These are phyloP conservation scores for Podospora anserina DNA, from an alignment of 495 filamentous ascomycete genomes.

Conservation along the genomic window DNA sequence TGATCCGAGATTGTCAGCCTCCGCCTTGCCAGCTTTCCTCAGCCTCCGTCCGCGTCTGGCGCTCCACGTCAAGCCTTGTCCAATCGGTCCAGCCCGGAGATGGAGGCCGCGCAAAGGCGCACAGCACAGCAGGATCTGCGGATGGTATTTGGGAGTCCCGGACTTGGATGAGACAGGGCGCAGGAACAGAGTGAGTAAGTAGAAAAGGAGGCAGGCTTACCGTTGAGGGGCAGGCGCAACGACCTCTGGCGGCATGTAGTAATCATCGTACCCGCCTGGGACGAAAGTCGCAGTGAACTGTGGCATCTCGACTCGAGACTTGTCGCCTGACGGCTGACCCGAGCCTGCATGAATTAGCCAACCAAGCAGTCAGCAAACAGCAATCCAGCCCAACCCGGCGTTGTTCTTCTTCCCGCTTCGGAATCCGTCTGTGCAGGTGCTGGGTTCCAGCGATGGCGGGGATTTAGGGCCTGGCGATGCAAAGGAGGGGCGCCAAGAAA, in stretches of 20 bases:
- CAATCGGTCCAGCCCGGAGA: slow-evolving; percentile 10
- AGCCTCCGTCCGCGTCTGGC: slow-evolving; percentile 21
- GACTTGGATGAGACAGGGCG: slow-evolving; percentile 2
- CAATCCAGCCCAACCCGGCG: slow-evolving; percentile 14
- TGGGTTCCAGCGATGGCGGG: slow-evolving; percentile 18
- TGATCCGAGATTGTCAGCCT: slow-evolving; percentile 24
- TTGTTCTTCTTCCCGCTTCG: slow-evolving; percentile 11
- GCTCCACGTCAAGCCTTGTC: slow-evolving; percentile 16
- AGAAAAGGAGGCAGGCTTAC: slow-evolving; percentile 50
- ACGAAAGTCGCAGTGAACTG: slow-evolving; percentile 81
- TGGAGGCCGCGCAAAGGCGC: slow-evolving; percentile 8
- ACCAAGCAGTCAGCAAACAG: slow-evolving; percentile 22
- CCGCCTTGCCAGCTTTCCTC: slow-evolving; percentile 6
- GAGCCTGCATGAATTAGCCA: slow-evolving; percentile 40
- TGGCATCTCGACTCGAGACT: slow-evolving; percentile 45
- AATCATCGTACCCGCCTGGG: slow-evolving; percentile 86
- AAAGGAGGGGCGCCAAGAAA: slow-evolving; percentile 23
- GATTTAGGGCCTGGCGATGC: slow-evolving; percentile 5
- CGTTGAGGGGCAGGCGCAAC: slow-evolving; percentile 77
- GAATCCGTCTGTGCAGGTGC: slow-evolving; percentile 8
- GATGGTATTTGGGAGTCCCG: slow-evolving; percentile 4
- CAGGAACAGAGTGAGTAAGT: background rate
- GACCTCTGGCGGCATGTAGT: slow-evolving; percentile 62
- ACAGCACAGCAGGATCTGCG: background rate
- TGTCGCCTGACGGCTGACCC: slow-evolving; percentile 35